Evolutionary conservation across 2,329 filamentous ascomycete genomes (phyloP).

Genomic region (Gyromitra esculenta): DNA sequence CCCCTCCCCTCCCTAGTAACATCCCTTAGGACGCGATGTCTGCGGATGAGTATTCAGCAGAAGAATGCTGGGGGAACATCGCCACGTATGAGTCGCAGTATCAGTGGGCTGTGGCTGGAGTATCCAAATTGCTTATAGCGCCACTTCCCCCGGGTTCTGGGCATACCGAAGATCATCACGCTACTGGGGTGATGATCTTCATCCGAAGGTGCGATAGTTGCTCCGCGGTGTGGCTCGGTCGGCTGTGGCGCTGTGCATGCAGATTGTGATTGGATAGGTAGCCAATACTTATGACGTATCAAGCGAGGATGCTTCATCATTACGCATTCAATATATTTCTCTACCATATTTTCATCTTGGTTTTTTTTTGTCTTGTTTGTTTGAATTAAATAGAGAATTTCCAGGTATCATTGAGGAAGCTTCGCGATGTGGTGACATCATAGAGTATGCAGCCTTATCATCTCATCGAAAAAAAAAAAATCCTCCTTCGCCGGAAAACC

Average conservation of each 20-base stretch:
- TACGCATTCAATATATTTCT: not conserved
- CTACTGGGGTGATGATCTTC: not conserved
- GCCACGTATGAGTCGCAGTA: not conserved
- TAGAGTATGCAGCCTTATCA: conserved; percentile 7
- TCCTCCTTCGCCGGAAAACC: not conserved
- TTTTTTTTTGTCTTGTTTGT: not conserved
- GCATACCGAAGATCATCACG: too few species aligned
- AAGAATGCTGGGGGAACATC: not conserved
- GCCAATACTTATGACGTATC: not conserved
- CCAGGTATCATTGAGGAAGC: not conserved
- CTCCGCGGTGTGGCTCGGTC: not conserved
- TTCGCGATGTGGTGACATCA: conserved; percentile 5
- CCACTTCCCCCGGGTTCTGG: too few species aligned
- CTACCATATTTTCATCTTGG: not conserved
- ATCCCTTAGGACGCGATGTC: not conserved
- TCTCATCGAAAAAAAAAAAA: conserved; percentile 2
- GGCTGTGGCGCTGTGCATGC: not conserved
- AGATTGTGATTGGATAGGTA: not conserved
- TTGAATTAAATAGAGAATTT: not conserved
- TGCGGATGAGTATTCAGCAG: not conserved
- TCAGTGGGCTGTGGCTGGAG: not conserved
- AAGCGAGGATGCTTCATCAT: not conserved
- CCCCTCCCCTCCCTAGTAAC: not conserved
- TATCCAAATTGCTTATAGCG: not conserved
- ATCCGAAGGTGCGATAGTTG: not conserved